phyloP scores from a whole-genome alignment of 1,139 yeast genomes.

The Eremothecium sinecaudum region DNA sequence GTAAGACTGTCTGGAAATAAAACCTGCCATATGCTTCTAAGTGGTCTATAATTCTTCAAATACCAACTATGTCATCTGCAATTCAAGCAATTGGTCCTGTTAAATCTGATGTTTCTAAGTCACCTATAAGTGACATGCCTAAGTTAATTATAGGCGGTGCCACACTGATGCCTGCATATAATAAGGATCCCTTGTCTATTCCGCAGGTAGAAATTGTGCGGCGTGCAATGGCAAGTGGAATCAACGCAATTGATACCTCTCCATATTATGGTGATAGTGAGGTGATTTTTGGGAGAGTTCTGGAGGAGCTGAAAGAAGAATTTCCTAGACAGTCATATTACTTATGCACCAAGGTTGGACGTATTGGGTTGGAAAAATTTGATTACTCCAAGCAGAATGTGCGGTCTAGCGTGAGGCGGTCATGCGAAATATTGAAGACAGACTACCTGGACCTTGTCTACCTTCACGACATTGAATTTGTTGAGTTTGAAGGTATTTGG shows the following conservation, averaged over 20 bases:
- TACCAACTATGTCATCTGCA: too few relatives aligned
- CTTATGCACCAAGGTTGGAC: conserved; percentile 81
- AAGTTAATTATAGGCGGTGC: conserved; percentile 79
- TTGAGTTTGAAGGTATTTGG: conserved; percentile 42
- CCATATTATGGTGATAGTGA: conserved; percentile 94
- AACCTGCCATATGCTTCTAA: too few relatives aligned
- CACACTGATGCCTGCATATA: conserved; percentile 69
- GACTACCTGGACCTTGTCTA: conserved; percentile 69
- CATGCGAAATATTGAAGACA: conserved; percentile 57
- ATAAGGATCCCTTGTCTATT: conserved; percentile 50
- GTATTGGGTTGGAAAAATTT: conserved; percentile 57
- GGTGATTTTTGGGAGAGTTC: conserved; percentile 57
- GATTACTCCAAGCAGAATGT: conserved; percentile 61
- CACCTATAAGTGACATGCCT: conserved; percentile 12
- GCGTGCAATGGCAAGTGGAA: conserved; percentile 55
- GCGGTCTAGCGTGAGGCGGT: conserved; percentile 52
- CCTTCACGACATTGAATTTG: conserved; percentile 86
- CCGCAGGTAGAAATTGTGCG: conserved; percentile 51
- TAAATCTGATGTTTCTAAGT: conserved; percentile 5
- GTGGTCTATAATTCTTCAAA: too few relatives aligned
- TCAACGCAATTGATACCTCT: conserved; percentile 77
- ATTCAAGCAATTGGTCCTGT: conserved; percentile 7
- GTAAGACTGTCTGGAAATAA: too few relatives aligned
- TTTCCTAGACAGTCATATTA: conserved; percentile 55
- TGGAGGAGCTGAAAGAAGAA: conserved; percentile 34